These are phyloP conservation scores for Schizopora paradoxa DNA, from an alignment of 1,284 basidiomycete species.

Conservation along the genomic window DNA sequence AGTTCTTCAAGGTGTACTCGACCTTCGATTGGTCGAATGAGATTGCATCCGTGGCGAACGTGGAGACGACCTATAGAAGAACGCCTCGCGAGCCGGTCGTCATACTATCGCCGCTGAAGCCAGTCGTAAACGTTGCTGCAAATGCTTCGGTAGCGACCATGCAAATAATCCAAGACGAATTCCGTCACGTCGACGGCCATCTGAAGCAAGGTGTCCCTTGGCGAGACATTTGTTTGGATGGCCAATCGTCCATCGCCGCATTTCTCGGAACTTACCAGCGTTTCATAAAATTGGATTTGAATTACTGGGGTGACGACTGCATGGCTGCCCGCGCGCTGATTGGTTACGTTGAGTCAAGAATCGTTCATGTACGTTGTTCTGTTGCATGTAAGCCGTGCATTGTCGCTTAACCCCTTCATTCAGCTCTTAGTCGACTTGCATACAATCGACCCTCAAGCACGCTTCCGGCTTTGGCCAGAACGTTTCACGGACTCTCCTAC, in stretches of 20 bases:
- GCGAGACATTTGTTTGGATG: slow-evolving; percentile 15
- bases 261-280: slow-evolving; percentile 18
- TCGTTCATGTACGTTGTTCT: slow-evolving; percentile 19
- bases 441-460: slow-evolving; percentile 11
- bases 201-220: slow-evolving; percentile 14
- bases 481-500: slow-evolving; percentile 16
- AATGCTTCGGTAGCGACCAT: slow-evolving; percentile 19
- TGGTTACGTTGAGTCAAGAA: slow-evolving; percentile 22
- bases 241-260: slow-evolving; percentile 2
- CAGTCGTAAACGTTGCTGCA: slow-evolving; percentile 18
- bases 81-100: slow-evolving; percentile 19
- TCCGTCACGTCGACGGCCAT: slow-evolving; percentile 11
- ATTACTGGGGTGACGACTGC: slow-evolving; percentile 21
- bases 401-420: slow-evolving; percentile 1
- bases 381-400: neutral
- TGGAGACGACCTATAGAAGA: slow-evolving; percentile 11
- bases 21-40: slow-evolving; percentile 21
- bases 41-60: slow-evolving; percentile 12
- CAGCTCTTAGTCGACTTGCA: slow-evolving; percentile 22
- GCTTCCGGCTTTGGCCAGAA: slow-evolving; percentile 21
- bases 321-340: slow-evolving; percentile 21
- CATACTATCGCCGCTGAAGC: slow-evolving; percentile 20
- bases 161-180: slow-evolving; percentile 14
- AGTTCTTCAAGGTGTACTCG: slow-evolving; percentile 21
- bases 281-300: slow-evolving; percentile 21